Conservation (phyloP, 345 rosid genomes). For the Dimocarpus longan region DNA sequence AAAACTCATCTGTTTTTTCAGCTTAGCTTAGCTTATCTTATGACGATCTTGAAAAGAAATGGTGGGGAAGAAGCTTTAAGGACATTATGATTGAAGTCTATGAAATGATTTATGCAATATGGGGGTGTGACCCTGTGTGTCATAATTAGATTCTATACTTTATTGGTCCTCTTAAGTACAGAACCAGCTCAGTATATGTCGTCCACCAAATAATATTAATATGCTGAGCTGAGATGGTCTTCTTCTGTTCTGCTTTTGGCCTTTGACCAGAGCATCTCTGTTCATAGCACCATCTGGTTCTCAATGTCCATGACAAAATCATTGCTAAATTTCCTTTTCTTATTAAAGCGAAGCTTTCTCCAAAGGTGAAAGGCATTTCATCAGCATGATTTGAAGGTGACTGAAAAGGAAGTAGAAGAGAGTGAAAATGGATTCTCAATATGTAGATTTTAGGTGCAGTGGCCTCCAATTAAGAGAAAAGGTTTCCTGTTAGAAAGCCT, state of each 20-base stretch:
- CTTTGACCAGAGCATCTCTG: conserved; percentile 50
- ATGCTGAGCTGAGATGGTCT: conserved; percentile 17
- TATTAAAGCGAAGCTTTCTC: conserved; percentile 22
- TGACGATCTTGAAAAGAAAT: conserved; percentile 38
- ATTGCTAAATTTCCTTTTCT: conserved; percentile 24
- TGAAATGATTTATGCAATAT: conserved; percentile 44
- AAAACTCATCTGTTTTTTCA: conserved; percentile 18
- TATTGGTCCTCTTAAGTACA: conserved; percentile 45
- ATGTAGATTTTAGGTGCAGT: conserved; percentile 12
- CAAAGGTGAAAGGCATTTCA: conserved; percentile 25
- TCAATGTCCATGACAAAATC: conserved; percentile 39
- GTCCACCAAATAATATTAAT: conserved; percentile 31
- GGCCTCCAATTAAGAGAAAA: conserved; percentile 10
- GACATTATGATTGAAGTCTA: conserved; percentile 38
- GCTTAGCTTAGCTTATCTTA: conserved; percentile 19
- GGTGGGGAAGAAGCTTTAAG: conserved; percentile 34
- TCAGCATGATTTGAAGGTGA: conserved; percentile 17
- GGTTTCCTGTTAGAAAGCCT: neutral
- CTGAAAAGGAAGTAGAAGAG: neutral
- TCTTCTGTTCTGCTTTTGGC: conserved; percentile 27
- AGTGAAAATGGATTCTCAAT: conserved; percentile 2
- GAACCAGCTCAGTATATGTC: conserved; percentile 31
- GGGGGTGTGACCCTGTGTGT: conserved; percentile 28
- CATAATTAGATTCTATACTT: conserved; percentile 51
- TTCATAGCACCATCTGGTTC: conserved; percentile 28